Evolutionary conservation across 768 basidiomycete species (phyloP).

Genomic region (Boletus insuetus): DNA sequence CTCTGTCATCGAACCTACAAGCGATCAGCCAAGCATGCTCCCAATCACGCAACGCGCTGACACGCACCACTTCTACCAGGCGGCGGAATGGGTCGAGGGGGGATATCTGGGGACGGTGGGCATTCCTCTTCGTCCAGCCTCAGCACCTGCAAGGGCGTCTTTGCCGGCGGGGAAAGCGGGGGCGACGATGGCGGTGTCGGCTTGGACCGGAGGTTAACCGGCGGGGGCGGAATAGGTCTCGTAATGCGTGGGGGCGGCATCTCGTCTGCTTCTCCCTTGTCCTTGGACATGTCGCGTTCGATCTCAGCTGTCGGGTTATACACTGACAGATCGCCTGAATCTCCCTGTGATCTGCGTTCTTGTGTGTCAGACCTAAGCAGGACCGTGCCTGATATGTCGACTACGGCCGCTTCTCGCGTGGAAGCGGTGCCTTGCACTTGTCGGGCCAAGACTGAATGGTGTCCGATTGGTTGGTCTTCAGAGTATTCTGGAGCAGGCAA

Average conservation of each 20-base stretch:
- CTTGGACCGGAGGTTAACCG: constrained; percentile 26
- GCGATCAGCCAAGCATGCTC: not conserved
- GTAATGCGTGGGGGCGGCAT: constrained; percentile 32
- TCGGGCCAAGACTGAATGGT: not conserved
- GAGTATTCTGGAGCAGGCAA: not conserved
- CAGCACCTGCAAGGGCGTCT: constrained; percentile 6
- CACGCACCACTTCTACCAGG: constrained; percentile 29
- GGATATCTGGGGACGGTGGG: constrained; percentile 29
- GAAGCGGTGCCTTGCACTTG: constrained; percentile 3
- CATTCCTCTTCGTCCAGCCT: constrained; percentile 23
- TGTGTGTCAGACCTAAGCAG: not conserved
- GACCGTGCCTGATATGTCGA: not conserved
- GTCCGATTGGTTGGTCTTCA: constrained; percentile 8
- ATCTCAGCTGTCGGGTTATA: not conserved
- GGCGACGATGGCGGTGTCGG: constrained; percentile 18
- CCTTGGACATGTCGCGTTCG: constrained; percentile 5
- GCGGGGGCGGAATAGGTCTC: constrained; percentile 33
- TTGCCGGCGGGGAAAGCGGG: constrained; percentile 14
- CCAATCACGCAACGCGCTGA: not conserved
- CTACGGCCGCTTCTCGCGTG: not conserved
- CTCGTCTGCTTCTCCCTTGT: constrained; percentile 24
- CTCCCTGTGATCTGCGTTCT: not conserved
- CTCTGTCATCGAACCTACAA: constrained; percentile 13
- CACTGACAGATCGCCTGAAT: not conserved
- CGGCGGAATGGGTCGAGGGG: constrained; percentile 30